These are phyloP conservation scores for Blastosporella zonata DNA, from an alignment of 1,284 basidiomycete genomes.

Conservation along the genomic window DNA sequence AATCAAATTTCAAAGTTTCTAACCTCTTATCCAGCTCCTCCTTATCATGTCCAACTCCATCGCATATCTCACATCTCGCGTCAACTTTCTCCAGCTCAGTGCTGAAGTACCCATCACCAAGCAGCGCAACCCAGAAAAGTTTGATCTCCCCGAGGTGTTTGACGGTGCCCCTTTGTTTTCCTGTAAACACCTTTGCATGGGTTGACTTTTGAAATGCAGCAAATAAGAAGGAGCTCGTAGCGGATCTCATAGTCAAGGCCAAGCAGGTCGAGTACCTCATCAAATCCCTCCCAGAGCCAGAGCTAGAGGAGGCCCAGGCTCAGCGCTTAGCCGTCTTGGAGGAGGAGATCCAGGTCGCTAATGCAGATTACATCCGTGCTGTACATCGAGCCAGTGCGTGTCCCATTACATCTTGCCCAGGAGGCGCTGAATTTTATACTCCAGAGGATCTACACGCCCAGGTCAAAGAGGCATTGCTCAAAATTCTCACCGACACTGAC, in stretches of 20 bases:
- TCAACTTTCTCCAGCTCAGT: constrained; percentile 73
- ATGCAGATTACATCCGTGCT: constrained; percentile 69
- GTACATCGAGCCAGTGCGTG: constrained; percentile 71
- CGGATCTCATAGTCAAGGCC: constrained; percentile 76
- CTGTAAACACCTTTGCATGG: not conserved
- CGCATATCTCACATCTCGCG: constrained; percentile 68
- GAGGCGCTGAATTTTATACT: not conserved
- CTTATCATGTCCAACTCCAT: constrained; percentile 80
- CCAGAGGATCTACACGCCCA: constrained; percentile 61
- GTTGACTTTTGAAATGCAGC: constrained; percentile 40
- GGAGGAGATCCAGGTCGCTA: constrained; percentile 64
- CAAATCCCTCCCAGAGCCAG: constrained; percentile 69
- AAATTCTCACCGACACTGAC: constrained; percentile 58
- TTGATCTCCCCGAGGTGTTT: constrained; percentile 63
- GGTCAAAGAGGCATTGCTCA: constrained; percentile 55
- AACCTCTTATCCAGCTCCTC: constrained; percentile 53
- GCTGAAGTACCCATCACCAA: constrained; percentile 74
- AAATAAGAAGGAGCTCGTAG: constrained; percentile 76
- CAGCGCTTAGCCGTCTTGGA: constrained; percentile 60
- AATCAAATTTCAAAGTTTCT: not conserved
- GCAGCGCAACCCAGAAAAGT: constrained; percentile 64
- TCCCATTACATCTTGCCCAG: constrained; percentile 1
- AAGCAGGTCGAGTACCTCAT: constrained; percentile 84
- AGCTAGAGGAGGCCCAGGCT: constrained; percentile 73
- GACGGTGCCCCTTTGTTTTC: constrained; percentile 41